Evolutionary conservation across 176 grass and related monocot species (phyloP), one percentile per base, ranked within the genome.

Genomic region (Carex parvula): DNA sequence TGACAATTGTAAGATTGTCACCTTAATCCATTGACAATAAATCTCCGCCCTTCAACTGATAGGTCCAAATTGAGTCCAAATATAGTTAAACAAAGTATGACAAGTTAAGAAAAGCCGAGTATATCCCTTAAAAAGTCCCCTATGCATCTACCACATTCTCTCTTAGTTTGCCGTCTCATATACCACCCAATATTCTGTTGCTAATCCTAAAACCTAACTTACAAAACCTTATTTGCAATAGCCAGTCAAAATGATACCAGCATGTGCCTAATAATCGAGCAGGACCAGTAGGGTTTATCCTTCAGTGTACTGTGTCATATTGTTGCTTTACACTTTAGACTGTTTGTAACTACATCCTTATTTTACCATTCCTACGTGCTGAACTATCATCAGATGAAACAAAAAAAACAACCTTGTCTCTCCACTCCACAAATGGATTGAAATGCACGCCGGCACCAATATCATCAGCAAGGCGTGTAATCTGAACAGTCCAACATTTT

Each of bases 361-460:
- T 32, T 32, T 30, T 30, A 58, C 1, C 30, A 32, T 15, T 5
- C 10, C 26, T 56, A 79, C 17, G 30, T 41, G 54, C 46, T 56
- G 17, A 17, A 84, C 18, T 35, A 11, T 21, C 11, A 71, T 81
- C 72, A 22, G 35, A 81, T 44, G 81, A 80, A 29, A 6, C 16
- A 58, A 22, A 8, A 39, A 29, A n/a, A 70, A 29, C 0, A 88
- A 97, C 95, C 95, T 92, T 94, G 22, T 90, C 79, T 80, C 62
- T 90, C 95, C 95, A 94, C 56, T 87, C 87, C 39, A 98, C 95
- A 79, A 98, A 98, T 0, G 90, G 95, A 91, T 98, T 98, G 79
- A 98, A 98, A 66, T 94, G 88, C 30, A 98, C 95, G 0, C 92
- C 95, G 0, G 74, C 90, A 20, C 95, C 95, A 33, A 98, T 73